These are phyloP conservation scores for Leccinellum albellum DNA, from an alignment of 768 basidiomycete genomes.

Conservation along the genomic window DNA sequence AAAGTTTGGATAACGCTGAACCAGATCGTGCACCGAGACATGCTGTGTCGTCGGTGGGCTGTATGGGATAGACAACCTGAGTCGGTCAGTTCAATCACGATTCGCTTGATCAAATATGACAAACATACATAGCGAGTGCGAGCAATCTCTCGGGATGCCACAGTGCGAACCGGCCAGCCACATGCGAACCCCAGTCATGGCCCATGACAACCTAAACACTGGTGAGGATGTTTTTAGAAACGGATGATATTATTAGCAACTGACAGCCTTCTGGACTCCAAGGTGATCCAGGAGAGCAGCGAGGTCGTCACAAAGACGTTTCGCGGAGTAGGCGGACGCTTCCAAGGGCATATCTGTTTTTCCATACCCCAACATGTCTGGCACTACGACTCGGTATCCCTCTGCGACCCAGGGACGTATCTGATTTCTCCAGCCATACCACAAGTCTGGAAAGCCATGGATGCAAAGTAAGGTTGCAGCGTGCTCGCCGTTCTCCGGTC, in stretches of 20 bases:
- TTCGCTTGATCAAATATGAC: not conserved
- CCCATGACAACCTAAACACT: conserved; percentile 57
- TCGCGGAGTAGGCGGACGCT: conserved; percentile 53
- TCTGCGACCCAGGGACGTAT: conserved; percentile 63
- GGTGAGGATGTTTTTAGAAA: not conserved
- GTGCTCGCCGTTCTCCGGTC: conserved; percentile 41
- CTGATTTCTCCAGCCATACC: conserved; percentile 74
- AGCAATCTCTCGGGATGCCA: conserved; percentile 65
- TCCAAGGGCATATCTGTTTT: conserved; percentile 59
- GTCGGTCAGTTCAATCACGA: not conserved
- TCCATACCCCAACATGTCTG: conserved; percentile 56
- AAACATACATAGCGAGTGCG: conserved; percentile 57
- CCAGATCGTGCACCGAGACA: conserved; percentile 49
- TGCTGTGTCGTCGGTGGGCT: conserved; percentile 52
- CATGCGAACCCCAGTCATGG: conserved; percentile 78
- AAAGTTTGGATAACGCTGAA: conserved; percentile 49
- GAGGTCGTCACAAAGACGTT: conserved; percentile 58
- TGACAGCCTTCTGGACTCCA: conserved; percentile 49
- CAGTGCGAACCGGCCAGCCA: conserved; percentile 61
- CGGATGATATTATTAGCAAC: conserved; percentile 18
- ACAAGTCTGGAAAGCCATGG: conserved; percentile 77
- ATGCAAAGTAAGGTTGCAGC: conserved; percentile 59
- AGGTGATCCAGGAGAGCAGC: conserved; percentile 61
- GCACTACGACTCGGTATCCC: conserved; percentile 60
- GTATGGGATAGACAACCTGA: conserved; percentile 65